Conservation (phyloP, 1,284 basidiomycete genomes). For the Microstroma glucosiphilum region DNA sequence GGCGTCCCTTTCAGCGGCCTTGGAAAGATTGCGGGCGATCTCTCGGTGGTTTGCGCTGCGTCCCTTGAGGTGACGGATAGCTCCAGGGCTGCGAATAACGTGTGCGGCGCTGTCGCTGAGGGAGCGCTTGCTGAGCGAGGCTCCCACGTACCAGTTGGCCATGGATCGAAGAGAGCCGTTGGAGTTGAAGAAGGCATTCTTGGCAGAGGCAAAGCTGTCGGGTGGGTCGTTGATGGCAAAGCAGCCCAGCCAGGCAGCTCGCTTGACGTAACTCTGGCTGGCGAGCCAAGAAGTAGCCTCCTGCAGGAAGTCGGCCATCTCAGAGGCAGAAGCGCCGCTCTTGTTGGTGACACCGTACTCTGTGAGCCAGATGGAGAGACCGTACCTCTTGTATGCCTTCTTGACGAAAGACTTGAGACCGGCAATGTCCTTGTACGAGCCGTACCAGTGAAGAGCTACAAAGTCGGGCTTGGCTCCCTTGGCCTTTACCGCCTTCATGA, state of each 20-base stretch:
- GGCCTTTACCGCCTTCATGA: constrained; percentile 32
- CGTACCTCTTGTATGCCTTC: constrained; percentile 26
- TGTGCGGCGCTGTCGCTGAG: neutral
- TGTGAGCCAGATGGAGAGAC: constrained; percentile 38
- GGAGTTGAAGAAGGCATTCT: constrained; percentile 37
- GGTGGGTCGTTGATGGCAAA: constrained; percentile 35
- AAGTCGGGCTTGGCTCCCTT: constrained; percentile 37
- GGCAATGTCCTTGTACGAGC: constrained; percentile 32
- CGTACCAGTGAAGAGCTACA: constrained; percentile 49
- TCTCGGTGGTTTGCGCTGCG: no score
- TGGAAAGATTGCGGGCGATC: neutral
- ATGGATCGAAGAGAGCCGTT: constrained; percentile 22
- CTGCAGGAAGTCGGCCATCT: constrained; percentile 33
- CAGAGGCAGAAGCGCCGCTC: constrained; percentile 19
- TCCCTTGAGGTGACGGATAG: constrained; percentile 6
- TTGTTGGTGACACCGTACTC: constrained; percentile 42
- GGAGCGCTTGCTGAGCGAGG: constrained; percentile 7
- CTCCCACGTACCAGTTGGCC: constrained; percentile 29
- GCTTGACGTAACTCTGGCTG: constrained; percentile 28
- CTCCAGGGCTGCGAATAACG: constrained; percentile 4
- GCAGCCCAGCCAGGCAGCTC: constrained; percentile 42
- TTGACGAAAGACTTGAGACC: constrained; percentile 34
- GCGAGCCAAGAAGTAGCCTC: constrained; percentile 32
- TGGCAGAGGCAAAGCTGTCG: constrained; percentile 30
- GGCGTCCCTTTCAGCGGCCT: constrained; percentile 4